Base-by-base conservation (phyloP, 2,329 filamentous ascomycete species). In the Remersonia thermophila region DNA sequence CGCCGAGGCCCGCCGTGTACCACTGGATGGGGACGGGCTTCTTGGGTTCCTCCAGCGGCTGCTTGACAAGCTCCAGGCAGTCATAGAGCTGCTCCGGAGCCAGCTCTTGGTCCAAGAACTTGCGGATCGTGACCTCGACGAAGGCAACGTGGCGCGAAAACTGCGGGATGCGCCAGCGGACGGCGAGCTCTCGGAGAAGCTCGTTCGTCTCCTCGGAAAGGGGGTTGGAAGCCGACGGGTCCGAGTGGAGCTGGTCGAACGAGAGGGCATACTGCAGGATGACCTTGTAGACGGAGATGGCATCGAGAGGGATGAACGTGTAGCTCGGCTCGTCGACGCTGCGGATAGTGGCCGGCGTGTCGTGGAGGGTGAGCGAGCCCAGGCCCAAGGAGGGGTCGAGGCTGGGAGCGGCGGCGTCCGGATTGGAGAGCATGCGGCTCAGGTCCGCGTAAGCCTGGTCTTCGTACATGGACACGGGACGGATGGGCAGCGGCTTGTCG, bases 81-180 rank as follows among this genome's bases (percentile, higher is more conserved):
- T 75, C 71, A 59, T 94, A 87, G 33, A 96, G 62, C 33, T 83
- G 86, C 48, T 89, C 79, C 10, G 91, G 72, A 11, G 73, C 71
- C 39, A 94, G 76, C 51, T 93, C 82, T 46, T 83, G 77, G 47
- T 93, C 81, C 31, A 85, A 63, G 52, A 86, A 96, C 55, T 91
- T 91, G 50, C 86, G 80, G 15, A 80, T 72, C 6, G 85, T 72
- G 38, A 93, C 82, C 60, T 96, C 91, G 26, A 96, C 62, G 49
- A 94, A 79, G 5, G 89, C 61, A 5, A 93, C 76, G 35, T 85
- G 68, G 30, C 86, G 74, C 3, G 85, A 84, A 51, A 79, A 85
- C 45, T 80, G 77, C 2, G 89, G 86, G 43, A 98, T 71, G 33
- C 91, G 79, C 91, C 91, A 98, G 50, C 87, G 77, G 43, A 85